Percentiles rank a stretch among this genome's conserved stretches.
Conservation (phyloP, 176 grass and related monocot genomes). For the Pontederia crassipes region DNA sequence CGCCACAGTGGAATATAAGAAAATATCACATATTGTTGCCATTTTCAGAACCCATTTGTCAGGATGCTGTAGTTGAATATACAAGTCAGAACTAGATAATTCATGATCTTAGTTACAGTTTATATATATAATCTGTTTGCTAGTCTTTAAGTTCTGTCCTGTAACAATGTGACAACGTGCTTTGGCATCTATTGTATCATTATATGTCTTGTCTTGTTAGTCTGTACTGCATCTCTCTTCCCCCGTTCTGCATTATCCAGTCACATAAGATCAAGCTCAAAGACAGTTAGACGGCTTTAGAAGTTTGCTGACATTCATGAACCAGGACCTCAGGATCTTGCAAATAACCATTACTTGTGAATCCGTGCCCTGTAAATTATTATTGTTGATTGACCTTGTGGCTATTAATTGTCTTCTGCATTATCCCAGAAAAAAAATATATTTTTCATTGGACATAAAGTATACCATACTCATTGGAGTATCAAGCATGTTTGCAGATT, state of each 20-base stretch:
- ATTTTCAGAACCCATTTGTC: too few relatives aligned
- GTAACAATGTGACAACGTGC: conserved; percentile 50
- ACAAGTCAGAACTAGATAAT: too few relatives aligned
- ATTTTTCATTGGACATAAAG: too few relatives aligned
- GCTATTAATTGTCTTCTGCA: too few relatives aligned
- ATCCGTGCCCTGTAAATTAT: too few relatives aligned
- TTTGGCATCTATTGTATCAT: conserved; percentile 42
- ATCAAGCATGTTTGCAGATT: conserved; percentile 24
- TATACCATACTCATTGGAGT: not conserved
- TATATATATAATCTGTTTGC: not conserved
- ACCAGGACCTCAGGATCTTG: conserved; percentile 70
- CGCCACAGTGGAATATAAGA: too few relatives aligned
- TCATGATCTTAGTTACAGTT: not conserved
- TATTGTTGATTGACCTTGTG: too few relatives aligned
- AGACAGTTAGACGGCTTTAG: conserved; percentile 6
- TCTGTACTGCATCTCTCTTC: conserved; percentile 64
- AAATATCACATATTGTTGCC: too few relatives aligned
- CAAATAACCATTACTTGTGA: conserved; percentile 6
- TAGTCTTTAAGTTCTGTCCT: not conserved
- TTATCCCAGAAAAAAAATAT: too few relatives aligned
- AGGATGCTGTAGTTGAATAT: too few relatives aligned
- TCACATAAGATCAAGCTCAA: conserved; percentile 45
- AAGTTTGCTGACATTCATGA: conserved; percentile 61
- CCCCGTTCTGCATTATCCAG: conserved; percentile 70
- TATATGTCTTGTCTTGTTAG: conserved; percentile 45